Evolutionary conservation across 371 early-diverging fungal genomes (phyloP).

Genomic region (Lichtheimia ornata): DNA sequence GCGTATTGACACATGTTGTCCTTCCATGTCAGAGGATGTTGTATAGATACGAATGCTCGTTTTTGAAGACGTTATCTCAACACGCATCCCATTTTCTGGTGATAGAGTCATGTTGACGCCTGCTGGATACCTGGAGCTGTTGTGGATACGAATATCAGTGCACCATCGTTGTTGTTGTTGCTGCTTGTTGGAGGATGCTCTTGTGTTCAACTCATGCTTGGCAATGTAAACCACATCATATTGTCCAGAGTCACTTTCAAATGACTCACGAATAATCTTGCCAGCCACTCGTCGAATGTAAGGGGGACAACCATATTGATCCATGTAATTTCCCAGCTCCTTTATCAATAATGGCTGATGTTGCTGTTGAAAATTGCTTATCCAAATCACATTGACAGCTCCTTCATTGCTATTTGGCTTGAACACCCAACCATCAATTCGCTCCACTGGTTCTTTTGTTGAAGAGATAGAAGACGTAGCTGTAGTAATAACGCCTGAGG

Average conservation of each 20-base stretch:
- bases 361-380: neutral
- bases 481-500: constrained; percentile 51
- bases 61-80: constrained; percentile 14
- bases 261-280: constrained; percentile 34
- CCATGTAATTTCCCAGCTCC: constrained; percentile 28
- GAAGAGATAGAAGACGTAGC: constrained; percentile 55
- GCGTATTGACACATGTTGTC: constrained; percentile 6
- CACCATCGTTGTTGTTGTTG: constrained; percentile 24
- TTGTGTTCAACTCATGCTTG: constrained; percentile 30
- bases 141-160: constrained; percentile 41
- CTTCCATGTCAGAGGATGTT: constrained; percentile 32
- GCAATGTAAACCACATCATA: constrained; percentile 35
- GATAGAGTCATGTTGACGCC: constrained; percentile 37
- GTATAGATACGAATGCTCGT: constrained; percentile 36
- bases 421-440: constrained; percentile 62
- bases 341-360: neutral
- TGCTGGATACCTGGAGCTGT: constrained; percentile 30
- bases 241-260: constrained; percentile 17
- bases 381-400: constrained; percentile 6
- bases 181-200: constrained; percentile 3
- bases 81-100: constrained; percentile 26
- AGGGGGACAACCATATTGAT: constrained; percentile 56
- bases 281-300: constrained; percentile 51
- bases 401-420: constrained; percentile 22
- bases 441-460: constrained; percentile 25